Evolutionary conservation across 2,329 filamentous ascomycete genomes (phyloP).

Genomic region (Tetracladium maxilliforme): DNA sequence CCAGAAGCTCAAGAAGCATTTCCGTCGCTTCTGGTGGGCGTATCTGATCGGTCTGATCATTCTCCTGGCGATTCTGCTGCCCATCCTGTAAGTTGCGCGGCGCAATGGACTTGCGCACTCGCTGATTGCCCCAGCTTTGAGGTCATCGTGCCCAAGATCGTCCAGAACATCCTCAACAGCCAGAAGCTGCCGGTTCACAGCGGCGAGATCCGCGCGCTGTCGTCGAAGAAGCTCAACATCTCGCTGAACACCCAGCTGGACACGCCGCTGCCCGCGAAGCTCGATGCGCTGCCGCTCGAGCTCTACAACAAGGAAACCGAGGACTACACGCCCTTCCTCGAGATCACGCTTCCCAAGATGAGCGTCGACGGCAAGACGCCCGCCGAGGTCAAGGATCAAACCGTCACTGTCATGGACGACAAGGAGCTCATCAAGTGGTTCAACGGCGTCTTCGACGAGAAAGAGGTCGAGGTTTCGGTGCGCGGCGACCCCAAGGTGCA

Average conservation of each 20-base stretch:
- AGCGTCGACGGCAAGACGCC: conserved; percentile 19
- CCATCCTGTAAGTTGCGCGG: conserved; percentile 23
- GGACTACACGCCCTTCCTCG: conserved; percentile 7
- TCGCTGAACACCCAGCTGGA: conserved; percentile 20
- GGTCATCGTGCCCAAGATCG: conserved; percentile 28
- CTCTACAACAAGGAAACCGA: conserved; percentile 23
- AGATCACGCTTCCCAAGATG: conserved; percentile 15
- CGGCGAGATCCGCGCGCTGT: conserved; percentile 18
- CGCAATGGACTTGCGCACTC: conserved; percentile 1
- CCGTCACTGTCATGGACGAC: conserved; percentile 19
- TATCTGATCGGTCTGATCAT: conserved; percentile 24
- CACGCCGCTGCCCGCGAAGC: conserved; percentile 17
- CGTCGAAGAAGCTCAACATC: conserved; percentile 17
- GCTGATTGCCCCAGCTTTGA: conserved; percentile 21
- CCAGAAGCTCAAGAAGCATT: conserved; percentile 25
- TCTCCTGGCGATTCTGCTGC: conserved; percentile 27
- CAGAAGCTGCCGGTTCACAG: conserved; percentile 22
- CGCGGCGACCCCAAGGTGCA: conserved; percentile 20
- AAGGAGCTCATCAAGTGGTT: conserved; percentile 24
- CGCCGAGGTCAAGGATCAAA: conserved; percentile 18
- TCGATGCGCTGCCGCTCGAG: conserved; percentile 21
- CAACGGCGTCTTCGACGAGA: conserved; percentile 20
- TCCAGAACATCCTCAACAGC: conserved; percentile 25
- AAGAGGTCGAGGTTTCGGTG: conserved; percentile 19
- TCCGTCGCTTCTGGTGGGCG: conserved; percentile 24